Conservation (phyloP, 495 filamentous ascomycete genomes). For the Neohortaea acidophila region DNA sequence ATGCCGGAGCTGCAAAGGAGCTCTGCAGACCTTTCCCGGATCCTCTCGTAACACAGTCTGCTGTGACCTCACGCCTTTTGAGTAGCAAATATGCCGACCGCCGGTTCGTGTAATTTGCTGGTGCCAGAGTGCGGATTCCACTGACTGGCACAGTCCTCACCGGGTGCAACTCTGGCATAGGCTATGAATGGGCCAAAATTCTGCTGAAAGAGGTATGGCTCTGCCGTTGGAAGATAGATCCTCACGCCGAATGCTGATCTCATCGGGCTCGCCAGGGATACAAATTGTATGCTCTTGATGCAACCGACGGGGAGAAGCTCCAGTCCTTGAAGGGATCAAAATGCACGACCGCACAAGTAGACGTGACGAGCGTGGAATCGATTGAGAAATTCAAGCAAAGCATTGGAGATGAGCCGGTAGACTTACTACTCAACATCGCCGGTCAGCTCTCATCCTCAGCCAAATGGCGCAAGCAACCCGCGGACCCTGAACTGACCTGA, state of each 20-base stretch:
- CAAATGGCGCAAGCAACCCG: no score
- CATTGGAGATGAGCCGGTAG: constrained; percentile 15
- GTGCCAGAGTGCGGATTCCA: no score
- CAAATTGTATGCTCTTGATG: constrained; percentile 24
- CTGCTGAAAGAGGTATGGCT: constrained; percentile 20
- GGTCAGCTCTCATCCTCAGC: no score
- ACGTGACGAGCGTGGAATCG: constrained; percentile 26
- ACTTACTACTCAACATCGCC: constrained; percentile 27
- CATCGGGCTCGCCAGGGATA: constrained; percentile 18
- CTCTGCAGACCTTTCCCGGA: no score
- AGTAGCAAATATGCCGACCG: no score
- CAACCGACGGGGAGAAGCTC: constrained; percentile 31
- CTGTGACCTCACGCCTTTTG: no score
- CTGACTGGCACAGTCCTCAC: no score
- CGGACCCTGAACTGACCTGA: no score
- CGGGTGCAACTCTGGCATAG: background rate
- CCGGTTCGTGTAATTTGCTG: no score
- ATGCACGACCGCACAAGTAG: constrained; percentile 35
- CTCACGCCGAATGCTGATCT: constrained; percentile 1
- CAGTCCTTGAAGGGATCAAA: constrained; percentile 27
- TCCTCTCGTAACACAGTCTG: no score
- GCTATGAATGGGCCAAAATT: constrained; percentile 19
- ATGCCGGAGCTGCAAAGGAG: no score
- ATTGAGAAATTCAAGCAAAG: constrained; percentile 17
- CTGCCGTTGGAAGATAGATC: constrained; percentile 17